These are phyloP conservation scores for Diplodia sapinea DNA, from an alignment of 2,329 filamentous ascomycete genomes.

Conservation along the genomic window DNA sequence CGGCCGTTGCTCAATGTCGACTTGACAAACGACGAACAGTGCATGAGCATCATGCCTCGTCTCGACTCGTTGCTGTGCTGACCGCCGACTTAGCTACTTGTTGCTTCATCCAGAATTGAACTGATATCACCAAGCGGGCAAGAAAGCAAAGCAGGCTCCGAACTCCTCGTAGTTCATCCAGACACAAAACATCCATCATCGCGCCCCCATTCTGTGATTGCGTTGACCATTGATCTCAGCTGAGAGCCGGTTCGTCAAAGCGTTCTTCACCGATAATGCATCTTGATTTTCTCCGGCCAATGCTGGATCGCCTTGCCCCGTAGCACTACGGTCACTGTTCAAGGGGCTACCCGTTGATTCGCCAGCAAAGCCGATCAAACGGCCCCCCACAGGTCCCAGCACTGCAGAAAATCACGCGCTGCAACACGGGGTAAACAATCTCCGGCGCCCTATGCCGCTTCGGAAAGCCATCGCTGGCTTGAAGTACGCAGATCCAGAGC, in stretches of 20 bases:
- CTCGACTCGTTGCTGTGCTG: not conserved
- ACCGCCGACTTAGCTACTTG: not conserved
- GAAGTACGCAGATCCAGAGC: slow-evolving; percentile 7
- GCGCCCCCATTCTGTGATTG: not conserved
- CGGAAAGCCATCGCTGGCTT: not conserved
- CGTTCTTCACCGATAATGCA: not conserved
- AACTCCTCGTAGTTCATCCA: not conserved
- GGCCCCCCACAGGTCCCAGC: not conserved
- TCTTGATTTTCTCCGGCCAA: not conserved
- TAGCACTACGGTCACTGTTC: not conserved
- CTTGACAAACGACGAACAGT: not conserved
- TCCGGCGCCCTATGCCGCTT: not conserved
- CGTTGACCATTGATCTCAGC: not conserved
- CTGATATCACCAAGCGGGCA: not conserved
- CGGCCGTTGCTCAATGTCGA: not conserved
- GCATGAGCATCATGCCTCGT: not conserved
- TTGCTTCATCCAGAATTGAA: not conserved
- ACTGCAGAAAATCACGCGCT: slow-evolving; percentile 12
- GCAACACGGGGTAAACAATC: slow-evolving; percentile 8
- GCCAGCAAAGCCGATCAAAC: slow-evolving; percentile 10
- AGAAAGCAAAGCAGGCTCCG: not conserved
- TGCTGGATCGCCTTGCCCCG: not conserved
- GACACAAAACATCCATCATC: not conserved
- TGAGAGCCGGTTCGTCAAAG: not conserved
- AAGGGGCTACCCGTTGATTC: slow-evolving; percentile 5